phyloP scores from a whole-genome alignment of 306 rosid genomes.

The Arachis stenosperma region DNA sequence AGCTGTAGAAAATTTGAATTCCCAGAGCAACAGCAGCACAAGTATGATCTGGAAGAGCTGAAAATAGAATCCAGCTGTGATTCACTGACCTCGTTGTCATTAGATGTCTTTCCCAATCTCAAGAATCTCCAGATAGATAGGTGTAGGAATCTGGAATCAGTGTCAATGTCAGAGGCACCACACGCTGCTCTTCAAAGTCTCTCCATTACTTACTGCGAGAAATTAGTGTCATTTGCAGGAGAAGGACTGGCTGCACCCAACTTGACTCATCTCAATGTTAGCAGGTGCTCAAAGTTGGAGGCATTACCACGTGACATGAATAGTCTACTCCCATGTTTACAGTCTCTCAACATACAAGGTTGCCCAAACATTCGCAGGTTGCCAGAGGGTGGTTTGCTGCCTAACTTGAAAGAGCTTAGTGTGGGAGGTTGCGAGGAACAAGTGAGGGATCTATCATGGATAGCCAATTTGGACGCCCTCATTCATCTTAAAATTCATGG shows the following conservation, averaged over 20 bases:
- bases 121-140: accelerated
- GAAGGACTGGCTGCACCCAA: too few relatives aligned
- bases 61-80: background rate
- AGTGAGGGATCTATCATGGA: too few relatives aligned
- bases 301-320: background rate
- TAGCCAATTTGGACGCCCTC: too few relatives aligned
- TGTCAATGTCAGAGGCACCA: background rate
- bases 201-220: background rate
- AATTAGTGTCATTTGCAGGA: background rate
- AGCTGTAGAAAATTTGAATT: background rate
- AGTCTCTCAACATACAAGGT: accelerated
- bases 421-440: too few relatives aligned
- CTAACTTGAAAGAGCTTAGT: background rate
- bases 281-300: accelerated
- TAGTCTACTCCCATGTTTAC: conserved; percentile 16
- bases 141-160: background rate
- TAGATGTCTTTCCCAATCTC: background rate
- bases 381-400: background rate
- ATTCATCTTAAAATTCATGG: too few relatives aligned
- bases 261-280: too few relatives aligned
- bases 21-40: background rate
- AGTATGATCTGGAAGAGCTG: background rate
- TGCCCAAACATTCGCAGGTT: background rate
- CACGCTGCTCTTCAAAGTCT: background rate
- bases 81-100: background rate